phyloP scores from a whole-genome alignment of 345 rosid species.

The Noccaea caerulescens region DNA sequence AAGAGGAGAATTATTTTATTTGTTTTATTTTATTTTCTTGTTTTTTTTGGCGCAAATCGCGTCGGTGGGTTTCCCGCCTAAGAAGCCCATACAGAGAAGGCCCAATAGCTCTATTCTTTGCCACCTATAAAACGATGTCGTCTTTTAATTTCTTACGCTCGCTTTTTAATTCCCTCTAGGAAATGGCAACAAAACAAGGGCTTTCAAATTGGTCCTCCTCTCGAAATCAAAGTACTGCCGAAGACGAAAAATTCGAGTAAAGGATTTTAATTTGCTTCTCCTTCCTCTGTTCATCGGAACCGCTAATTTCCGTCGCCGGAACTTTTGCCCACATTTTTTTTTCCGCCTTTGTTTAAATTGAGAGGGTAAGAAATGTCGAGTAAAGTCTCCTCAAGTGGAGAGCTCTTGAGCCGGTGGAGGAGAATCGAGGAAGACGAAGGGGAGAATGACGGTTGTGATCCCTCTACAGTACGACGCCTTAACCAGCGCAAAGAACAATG shows the following conservation, averaged over 20 bases:
- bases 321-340: not conserved
- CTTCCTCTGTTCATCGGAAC: conserved; percentile 15
- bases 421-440: conserved; percentile 81
- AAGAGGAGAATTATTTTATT: not conserved
- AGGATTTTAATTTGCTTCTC: conserved; percentile 19
- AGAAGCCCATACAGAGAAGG: conserved; percentile 7
- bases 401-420: conserved; percentile 73
- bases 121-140: conserved; percentile 1
- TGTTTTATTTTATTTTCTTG: not conserved
- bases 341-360: conserved; percentile 8
- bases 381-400: conserved; percentile 49
- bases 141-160: conserved; percentile 15
- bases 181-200: conserved; percentile 24
- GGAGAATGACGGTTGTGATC: conserved; percentile 53
- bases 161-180: conserved; percentile 20
- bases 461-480: conserved; percentile 51
- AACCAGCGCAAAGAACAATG: conserved; percentile 80
- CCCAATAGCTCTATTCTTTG: conserved; percentile 17
- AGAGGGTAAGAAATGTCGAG: conserved; percentile 46
- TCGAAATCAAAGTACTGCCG: not conserved
- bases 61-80: conserved; percentile 15
- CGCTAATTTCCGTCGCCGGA: conserved; percentile 37
- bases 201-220: conserved; percentile 29
- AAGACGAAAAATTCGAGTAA: conserved; percentile 2
- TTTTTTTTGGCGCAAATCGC: not conserved